phyloP scores from a whole-genome alignment of 768 basidiomycete species.

The Goffeauzyma gilvescens region DNA sequence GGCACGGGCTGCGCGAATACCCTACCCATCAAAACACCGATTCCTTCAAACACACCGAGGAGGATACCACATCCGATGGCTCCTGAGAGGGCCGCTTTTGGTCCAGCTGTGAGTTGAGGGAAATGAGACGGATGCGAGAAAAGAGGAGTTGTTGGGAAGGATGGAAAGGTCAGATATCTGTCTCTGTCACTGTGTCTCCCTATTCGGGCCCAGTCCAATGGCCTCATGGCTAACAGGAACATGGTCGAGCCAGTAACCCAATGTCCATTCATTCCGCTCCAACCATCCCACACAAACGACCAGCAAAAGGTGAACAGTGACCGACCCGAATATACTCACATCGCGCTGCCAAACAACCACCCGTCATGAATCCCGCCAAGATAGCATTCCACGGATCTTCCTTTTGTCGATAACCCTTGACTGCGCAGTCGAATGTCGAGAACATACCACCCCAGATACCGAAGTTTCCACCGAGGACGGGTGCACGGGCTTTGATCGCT shows the following conservation, averaged over 20 bases:
- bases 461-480: conserved; percentile 94
- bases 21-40: conserved; percentile 75
- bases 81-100: conserved; percentile 72
- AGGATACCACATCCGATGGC: conserved; percentile 91
- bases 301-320: not conserved
- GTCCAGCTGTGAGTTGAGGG: conserved; percentile 49
- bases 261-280: not conserved
- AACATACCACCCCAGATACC: conserved; percentile 68
- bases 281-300: not conserved
- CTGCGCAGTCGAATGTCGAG: conserved; percentile 92
- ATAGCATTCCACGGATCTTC: conserved; percentile 99
- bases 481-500: conserved; percentile 92
- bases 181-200: no score
- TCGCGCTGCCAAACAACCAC: conserved; percentile 81
- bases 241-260: not conserved
- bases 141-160: not conserved
- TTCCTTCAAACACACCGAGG: conserved; percentile 42
- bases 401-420: conserved; percentile 90
- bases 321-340: conserved; percentile 43
- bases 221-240: not conserved
- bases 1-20: conserved; percentile 43
- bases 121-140: not conserved
- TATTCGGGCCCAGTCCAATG: no score
- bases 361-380: conserved; percentile 93
- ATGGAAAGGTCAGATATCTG: no score